Base-by-base conservation (phyloP, 73 alveolate species). In the Tetrahymena malaccensis region DNA sequence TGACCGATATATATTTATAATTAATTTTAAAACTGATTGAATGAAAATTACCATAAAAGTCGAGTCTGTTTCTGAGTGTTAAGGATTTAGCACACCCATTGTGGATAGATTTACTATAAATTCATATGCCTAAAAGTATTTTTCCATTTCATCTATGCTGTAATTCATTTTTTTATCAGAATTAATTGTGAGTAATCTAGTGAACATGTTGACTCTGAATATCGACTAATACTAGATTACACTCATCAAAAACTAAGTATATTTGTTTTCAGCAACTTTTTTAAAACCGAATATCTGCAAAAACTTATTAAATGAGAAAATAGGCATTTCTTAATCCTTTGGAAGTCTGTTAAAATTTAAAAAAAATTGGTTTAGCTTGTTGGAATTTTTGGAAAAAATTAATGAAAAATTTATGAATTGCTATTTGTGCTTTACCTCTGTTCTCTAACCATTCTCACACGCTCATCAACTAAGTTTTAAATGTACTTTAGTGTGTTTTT, bases 201-300 rank as follows among this genome's bases (percentile, higher is more conserved):
- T 94, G 89, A 95, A 95, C 94, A 95, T 93, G 56, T 95, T 95
- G 4, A 95, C 95, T 55, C 97, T 95, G 89, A 95, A 95, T 11
- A 95, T 95, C 0, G 95, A 95, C 55, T 89, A 89, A 40, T 85
- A 95, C 43, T 95, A 94, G 22, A 95, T 85, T 9, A 95, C 97
- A 34, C 95, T 85, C 83, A 95, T 58, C 55, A 95, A 37, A 89
- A 95, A 95, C 56, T 95, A 43, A 12, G 94, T 43, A 27, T 85
- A 95, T 93, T 95, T 95, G 55, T 95, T 95, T 95, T 95, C 97
- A 89, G 97, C 97, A 31, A 95, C 97, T 84, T 43, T 85, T 34
- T 95, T 95, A 93, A 95, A 95, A 55, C 97, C 97, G 93, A 85
- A 95, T 44, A 85, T 95, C 93, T 95, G 55, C 55, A 95, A 55